phyloP scores from a whole-genome alignment of 257 asterid genomes.

The Rhazya stricta region DNA sequence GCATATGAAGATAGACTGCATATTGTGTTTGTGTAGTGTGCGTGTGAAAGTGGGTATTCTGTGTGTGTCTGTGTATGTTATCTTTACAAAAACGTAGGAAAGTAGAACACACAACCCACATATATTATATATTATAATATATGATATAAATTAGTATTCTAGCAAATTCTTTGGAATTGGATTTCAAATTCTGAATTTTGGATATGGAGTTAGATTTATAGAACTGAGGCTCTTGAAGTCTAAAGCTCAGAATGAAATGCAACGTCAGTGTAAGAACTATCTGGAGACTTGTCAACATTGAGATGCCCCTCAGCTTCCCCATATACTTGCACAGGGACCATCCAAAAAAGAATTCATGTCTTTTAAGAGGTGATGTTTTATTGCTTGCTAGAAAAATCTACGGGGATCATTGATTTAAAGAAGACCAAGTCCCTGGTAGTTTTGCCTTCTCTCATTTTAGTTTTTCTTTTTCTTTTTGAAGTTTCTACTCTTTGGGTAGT shows the following conservation, averaged over 20 bases:
- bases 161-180: neutral
- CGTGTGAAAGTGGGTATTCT: neutral
- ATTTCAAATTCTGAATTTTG: neutral
- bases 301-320: neutral
- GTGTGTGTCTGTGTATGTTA: neutral
- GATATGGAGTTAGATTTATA: neutral
- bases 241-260: too few species aligned
- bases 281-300: neutral
- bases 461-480: too few species aligned
- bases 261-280: neutral
- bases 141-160: neutral
- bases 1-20: neutral
- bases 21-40: neutral
- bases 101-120: too few species aligned
- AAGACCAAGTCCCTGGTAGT: neutral
- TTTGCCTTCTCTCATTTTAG: neutral
- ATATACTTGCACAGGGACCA: neutral
- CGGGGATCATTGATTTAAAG: neutral
- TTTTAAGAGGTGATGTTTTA: neutral
- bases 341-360: neutral
- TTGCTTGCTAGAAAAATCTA: neutral
- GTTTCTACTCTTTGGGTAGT: neutral
- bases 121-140: too few species aligned
- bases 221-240: neutral
- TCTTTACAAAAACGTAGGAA: neutral